phyloP scores from a whole-genome alignment of 805 yeast species.

The Starmerella sp. region DNA sequence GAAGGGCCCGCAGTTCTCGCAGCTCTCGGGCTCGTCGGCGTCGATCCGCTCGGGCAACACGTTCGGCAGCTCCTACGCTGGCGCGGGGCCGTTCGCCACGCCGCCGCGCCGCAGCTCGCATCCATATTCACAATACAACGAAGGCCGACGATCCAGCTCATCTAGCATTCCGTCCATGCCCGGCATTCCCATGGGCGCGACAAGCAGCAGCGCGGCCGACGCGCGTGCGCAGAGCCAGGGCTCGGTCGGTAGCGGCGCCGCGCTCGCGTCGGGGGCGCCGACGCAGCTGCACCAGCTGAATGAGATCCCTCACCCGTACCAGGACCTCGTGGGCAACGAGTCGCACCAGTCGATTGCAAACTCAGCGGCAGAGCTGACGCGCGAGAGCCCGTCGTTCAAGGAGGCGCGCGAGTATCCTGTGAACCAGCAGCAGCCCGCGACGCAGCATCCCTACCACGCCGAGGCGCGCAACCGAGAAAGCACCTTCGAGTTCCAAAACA shows the following conservation, averaged over 20 bases:
- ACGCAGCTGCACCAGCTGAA: conserved; percentile 3
- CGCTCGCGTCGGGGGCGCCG: neutral
- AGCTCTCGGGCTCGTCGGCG: neutral
- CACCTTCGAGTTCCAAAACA: conserved; percentile 3
- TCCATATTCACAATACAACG: neutral
- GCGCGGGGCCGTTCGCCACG: conserved; percentile 16
- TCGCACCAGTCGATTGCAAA: conserved; percentile 2
- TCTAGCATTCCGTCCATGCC: conserved; percentile 1
- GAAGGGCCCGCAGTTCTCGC: conserved; percentile 10
- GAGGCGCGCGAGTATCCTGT: neutral
- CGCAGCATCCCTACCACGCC: conserved; percentile 8
- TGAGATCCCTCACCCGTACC: conserved; percentile 16
- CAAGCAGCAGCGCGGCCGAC: neutral
- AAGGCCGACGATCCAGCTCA: neutral
- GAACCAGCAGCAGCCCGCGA: neutral
- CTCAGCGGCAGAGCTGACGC: neutral
- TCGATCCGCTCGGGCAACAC: conserved; percentile 2
- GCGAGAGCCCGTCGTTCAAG: neutral
- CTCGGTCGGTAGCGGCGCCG: neutral
- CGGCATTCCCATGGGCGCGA: neutral
- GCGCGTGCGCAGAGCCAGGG: neutral
- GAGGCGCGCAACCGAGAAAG: conserved; percentile 10
- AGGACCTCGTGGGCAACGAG: conserved; percentile 11
- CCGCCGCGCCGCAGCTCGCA: conserved; percentile 9
- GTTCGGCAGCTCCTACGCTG: neutral